Base-by-base conservation (phyloP, 495 filamentous ascomycete species). In the Melanomma pulvis-pyrius region DNA sequence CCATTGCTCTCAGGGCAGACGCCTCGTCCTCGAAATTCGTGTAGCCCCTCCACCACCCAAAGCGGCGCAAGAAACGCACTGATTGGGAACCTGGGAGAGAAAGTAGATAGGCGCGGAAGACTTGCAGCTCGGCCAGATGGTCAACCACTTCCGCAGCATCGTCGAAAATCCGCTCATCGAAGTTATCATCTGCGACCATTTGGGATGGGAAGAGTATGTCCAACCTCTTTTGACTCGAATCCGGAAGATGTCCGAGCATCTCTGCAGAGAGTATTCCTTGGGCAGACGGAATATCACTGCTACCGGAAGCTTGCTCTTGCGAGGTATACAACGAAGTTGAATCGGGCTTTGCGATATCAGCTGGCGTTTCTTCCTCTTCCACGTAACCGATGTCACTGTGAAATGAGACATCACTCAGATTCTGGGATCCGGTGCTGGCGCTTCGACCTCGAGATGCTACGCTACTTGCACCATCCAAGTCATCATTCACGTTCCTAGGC, bases 391-490 rank as follows among this genome's bases (percentile, higher is more conserved):
- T 25, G 48, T 62, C 58, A 15, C 29, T 57, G 1, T 30, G 32
- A 12, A 47, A 36, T 32, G 68, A 67, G 0, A 50, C 28, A 15
- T 50, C 28, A 49, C 53, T 64, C 9, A 54, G 53, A 30, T 64
- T 54, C 24, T 65, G 65, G 22, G 50, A 48, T 19, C 57, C 51
- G 12, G 15, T 32, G 15, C 11, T 51, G 47, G 24, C 17, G 39
- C 56, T 63, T 32, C 58, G 34, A 22, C 63, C 68, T n/a, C 68
- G 51, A 11, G 65, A 65, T n/a, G 65, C 65, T 12, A 39, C 54
- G 54, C 64, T 56, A 24, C 69, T 71, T 19, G 30, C 61, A 12
- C 26, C 64, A 61, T 65, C 69, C 13, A 54, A 61, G 17, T 68
- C 55, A 30, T 62, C 65, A 30, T 68, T 65, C 6, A 62, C 15